Base-by-base conservation (phyloP, 495 filamentous ascomycete genomes). In the Podospora comata region DNA sequence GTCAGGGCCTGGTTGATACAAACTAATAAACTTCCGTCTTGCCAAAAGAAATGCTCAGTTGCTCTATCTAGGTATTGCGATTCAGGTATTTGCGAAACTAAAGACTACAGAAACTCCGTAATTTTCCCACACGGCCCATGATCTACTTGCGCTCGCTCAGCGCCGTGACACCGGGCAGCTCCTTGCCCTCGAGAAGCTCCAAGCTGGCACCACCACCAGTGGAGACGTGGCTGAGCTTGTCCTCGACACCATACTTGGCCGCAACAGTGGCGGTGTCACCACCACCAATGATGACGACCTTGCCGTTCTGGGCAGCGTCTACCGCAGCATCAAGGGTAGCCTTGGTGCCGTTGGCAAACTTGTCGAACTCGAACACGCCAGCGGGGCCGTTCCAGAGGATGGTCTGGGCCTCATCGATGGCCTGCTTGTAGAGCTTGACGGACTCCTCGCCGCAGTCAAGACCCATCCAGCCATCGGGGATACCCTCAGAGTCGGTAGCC, bases 331-430 rank as follows among this genome's bases (percentile, higher is more conserved):
- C 90, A 72, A 98, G 88, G 23, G 92, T 95, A 60, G 86, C 84
- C 88, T 96, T 94, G 70, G 95, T 98, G 69, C 91, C 95, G 27
- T 85, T 88, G 71, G 93, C 92, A 79, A 99, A 99, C 71, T 89
- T 87, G 75, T 98, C 92, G 71, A 99, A 87, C 86, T 99, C 95
- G 76, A 98, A 99, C 67, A 99, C 95, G 76, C 95, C 95, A 16
- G 93, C 88, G 60, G 95, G 95, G 55, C 92, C 95, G 85, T 99
- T 99, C 95, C 95, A 99, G 61, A 99, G 91, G 83, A 98, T 98
- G 61, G 95, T 99, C 87, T 97, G 90, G 60, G 96, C 87, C 72
- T 91, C 85, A 66, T 82, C 85, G 74, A 99, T 98, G 64, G 93
- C 88, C 74, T 90, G 80, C 85, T 93, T 86, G 87, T 89, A 97